Base-by-base conservation (phyloP, 2,329 filamentous ascomycete species). In the Fusarium tricinctum region DNA sequence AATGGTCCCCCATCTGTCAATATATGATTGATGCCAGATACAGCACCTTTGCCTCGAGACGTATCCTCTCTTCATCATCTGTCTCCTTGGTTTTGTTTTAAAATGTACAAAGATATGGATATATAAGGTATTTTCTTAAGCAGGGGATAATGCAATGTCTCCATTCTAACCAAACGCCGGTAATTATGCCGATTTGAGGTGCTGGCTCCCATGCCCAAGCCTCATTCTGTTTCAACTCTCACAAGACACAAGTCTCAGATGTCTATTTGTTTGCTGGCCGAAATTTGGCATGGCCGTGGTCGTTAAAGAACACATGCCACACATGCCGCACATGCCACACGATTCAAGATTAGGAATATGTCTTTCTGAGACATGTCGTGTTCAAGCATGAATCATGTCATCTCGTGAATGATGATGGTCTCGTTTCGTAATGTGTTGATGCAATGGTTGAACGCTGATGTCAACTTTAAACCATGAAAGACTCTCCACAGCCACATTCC, bases 401-500 rank as follows among this genome's bases (percentile, higher is more conserved):
- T 70, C 49, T 57, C 61, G 55, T 73, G 20, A 20, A 20, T n/a
- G 13, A 38, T 26, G 17, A 43, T 62, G 33, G 5, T 20, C 45
- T 44, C 43, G 22, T 60, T 33, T 50, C 51, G 43, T 49, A 26
- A 48, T 53, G 6, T 51, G 22, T 47, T 22, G 40, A 23, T 45
- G 43, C 43, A 40, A 20, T 52, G 22, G 32, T 43, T 19, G 33
- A 32, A 28, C 52, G 22, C 32, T 50, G 45, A 28, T 13, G 33
- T 52, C 39, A 40, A 26, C 43, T 33, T 58, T 78, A 89, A 57
- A 94, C 92, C 90, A 93, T 97, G 78, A 98, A 98, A 2, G 94
- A 97, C 83, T 98, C 95, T 76, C 95, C 95, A 73, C 95, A 98
- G 39, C 95, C 95, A 75, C 95, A 98, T 85, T 97, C 88, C 77